A percentile compares a stretch with the other conserved stretches of the same genome.
Conservation (phyloP, 805 yeast genomes). For the Yarrowia sp. region DNA sequence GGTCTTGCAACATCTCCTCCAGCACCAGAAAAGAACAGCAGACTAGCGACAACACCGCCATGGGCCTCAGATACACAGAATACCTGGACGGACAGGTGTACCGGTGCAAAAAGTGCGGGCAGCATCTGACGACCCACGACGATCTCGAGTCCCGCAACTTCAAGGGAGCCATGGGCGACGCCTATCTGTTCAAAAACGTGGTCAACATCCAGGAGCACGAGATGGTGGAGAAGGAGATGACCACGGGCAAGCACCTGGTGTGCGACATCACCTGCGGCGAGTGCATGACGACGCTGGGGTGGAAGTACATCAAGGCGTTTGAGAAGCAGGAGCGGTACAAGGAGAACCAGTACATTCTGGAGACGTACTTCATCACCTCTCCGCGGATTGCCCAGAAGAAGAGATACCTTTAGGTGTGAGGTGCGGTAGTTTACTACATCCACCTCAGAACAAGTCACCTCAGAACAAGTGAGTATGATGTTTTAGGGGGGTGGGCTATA, state of each 20-base stretch:
- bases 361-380: slow-evolving; percentile 32
- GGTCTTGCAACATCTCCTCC: too few relatives aligned
- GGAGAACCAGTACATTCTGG: slow-evolving; percentile 60
- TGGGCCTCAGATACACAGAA: slow-evolving; percentile 50
- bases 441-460: too few relatives aligned
- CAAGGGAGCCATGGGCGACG: slow-evolving; percentile 56
- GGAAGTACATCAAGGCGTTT: slow-evolving; percentile 58
- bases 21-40: background rate
- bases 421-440: too few relatives aligned
- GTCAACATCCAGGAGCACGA: slow-evolving; percentile 45
- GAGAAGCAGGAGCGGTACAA: slow-evolving; percentile 51
- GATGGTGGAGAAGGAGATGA: slow-evolving; percentile 50
- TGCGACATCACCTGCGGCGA: slow-evolving; percentile 56
- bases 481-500: too few relatives aligned
- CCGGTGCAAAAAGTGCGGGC: slow-evolving; percentile 44
- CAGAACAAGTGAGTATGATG: background rate
- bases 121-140: slow-evolving; percentile 43
- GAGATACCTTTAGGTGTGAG: too few relatives aligned
- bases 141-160: slow-evolving; percentile 47
- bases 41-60: too few relatives aligned
- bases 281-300: slow-evolving; percentile 55
- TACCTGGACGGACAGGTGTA: slow-evolving; percentile 42
- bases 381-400: background rate
- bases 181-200: slow-evolving; percentile 51
- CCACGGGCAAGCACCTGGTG: slow-evolving; percentile 58